Evolutionary conservation across 805 yeast genomes (phyloP).

Genomic region (Pichia nanzhaoensis): DNA sequence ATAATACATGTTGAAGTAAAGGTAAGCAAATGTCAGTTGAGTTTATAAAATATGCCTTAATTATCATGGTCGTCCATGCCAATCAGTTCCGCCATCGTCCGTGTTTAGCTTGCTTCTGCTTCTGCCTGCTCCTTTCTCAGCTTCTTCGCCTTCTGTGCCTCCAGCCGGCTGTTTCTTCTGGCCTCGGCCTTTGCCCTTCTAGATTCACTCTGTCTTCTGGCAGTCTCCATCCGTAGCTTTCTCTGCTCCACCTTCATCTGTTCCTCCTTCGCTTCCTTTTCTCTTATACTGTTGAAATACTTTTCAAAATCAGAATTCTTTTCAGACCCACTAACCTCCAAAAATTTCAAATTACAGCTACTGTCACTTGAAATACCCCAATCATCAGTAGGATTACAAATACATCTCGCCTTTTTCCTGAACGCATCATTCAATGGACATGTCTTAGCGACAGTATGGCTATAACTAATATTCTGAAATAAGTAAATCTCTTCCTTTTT

Average conservation of each 20-base stretch:
- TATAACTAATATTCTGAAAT: slow-evolving; percentile 77
- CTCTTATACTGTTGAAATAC: slow-evolving; percentile 14
- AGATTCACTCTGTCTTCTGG: slow-evolving; percentile 9
- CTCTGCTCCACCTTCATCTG: slow-evolving; percentile 2
- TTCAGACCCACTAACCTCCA: slow-evolving; percentile 20
- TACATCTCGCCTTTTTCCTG: slow-evolving; percentile 54
- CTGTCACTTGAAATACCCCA: slow-evolving; percentile 47
- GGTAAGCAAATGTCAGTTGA: too few species aligned
- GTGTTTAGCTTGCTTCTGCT: too few species aligned
- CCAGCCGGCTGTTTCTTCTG: slow-evolving; percentile 4
- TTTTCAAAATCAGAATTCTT: slow-evolving; percentile 21
- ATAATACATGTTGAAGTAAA: too few species aligned
- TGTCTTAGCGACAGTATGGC: slow-evolving; percentile 69
- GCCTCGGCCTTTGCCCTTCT: slow-evolving; percentile 10
- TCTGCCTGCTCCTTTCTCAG: neutral
- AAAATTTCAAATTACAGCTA: slow-evolving; percentile 24
- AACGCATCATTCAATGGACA: slow-evolving; percentile 66
- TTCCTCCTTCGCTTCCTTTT: slow-evolving; percentile 11
- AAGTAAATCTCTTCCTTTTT: slow-evolving; percentile 62
- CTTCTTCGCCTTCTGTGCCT: neutral
- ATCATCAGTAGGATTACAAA: slow-evolving; percentile 63
- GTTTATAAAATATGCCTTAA: too few species aligned
- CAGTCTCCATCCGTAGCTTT: slow-evolving; percentile 10
- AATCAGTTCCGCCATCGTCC: too few species aligned
- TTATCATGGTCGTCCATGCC: too few species aligned